phyloP scores from a whole-genome alignment of 768 basidiomycete genomes.

The Russula dissimulans region DNA sequence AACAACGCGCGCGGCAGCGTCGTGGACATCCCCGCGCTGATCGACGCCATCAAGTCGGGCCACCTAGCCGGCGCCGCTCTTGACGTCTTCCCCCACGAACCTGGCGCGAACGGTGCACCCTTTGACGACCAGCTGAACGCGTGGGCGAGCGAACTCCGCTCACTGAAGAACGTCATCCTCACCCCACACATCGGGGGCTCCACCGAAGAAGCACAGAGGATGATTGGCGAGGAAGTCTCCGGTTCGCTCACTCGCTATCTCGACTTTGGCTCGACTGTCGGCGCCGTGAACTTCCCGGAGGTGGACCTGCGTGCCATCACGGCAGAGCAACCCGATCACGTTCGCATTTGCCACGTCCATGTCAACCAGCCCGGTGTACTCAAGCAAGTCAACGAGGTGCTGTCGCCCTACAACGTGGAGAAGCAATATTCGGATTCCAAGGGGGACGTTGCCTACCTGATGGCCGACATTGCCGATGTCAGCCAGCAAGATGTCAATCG shows the following conservation, averaged over 20 bases:
- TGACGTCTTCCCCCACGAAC: constrained; percentile 93
- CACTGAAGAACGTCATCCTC: constrained; percentile 84
- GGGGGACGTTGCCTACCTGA: constrained; percentile 86
- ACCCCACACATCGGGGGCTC: constrained; percentile 99
- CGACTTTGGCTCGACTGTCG: constrained; percentile 81
- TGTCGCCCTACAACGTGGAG: constrained; percentile 95
- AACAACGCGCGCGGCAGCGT: constrained; percentile 97
- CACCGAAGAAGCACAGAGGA: constrained; percentile 95
- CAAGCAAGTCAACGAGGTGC: constrained; percentile 85
- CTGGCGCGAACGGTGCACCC: constrained; percentile 78
- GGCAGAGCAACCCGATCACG: constrained; percentile 66
- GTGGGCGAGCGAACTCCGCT: constrained; percentile 71
- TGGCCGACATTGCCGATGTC: constrained; percentile 94
- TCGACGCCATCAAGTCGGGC: constrained; percentile 70
- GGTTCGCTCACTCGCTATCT: constrained; percentile 80
- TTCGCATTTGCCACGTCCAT: constrained; percentile 94
- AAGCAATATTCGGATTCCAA: constrained; percentile 99
- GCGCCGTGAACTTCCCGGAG: constrained; percentile 98
- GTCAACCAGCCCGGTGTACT: constrained; percentile 93
- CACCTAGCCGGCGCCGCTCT: constrained; percentile 87
- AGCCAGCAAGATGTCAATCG: constrained; percentile 69
- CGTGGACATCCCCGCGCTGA: constrained; percentile 88
- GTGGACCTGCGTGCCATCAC: constrained; percentile 92
- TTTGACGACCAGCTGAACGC: constrained; percentile 86
- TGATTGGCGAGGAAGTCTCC: constrained; percentile 95